These are phyloP conservation scores for Alternaria brassicicola DNA, from an alignment of 2,329 filamentous ascomycete genomes.

Conservation along the genomic window DNA sequence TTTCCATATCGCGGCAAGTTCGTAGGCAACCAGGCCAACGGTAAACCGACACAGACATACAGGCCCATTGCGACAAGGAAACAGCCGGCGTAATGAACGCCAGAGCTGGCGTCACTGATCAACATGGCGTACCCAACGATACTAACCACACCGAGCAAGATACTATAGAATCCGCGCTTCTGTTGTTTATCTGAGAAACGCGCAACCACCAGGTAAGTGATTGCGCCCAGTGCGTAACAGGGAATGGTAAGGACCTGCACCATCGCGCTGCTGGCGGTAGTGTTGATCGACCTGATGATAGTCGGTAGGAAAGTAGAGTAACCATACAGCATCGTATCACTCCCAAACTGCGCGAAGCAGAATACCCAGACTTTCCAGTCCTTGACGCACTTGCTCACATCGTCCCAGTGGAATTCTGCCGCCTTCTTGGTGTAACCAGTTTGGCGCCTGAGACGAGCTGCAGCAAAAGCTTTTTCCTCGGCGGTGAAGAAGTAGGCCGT, in stretches of 20 bases:
- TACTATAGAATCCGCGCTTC: slow-evolving; percentile 67
- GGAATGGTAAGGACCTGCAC: slow-evolving; percentile 80
- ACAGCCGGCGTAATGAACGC: slow-evolving; percentile 76
- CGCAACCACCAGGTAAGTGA: slow-evolving; percentile 70
- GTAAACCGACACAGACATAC: slow-evolving; percentile 65
- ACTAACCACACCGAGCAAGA: slow-evolving; percentile 66
- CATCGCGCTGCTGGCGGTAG: slow-evolving; percentile 64
- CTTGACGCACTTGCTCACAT: slow-evolving; percentile 69
- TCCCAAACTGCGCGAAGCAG: slow-evolving; percentile 71
- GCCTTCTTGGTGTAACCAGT: slow-evolving; percentile 56
- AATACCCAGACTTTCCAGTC: slow-evolving; percentile 81
- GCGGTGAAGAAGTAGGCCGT: slow-evolving; percentile 65
- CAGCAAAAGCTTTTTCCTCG: slow-evolving; percentile 66
- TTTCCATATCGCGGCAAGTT: slow-evolving; percentile 79
- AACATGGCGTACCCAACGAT: slow-evolving; percentile 73
- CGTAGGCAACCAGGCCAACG: slow-evolving; percentile 65
- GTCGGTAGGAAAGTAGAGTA: slow-evolving; percentile 80
- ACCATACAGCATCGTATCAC: slow-evolving; percentile 78
- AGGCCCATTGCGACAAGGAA: slow-evolving; percentile 77
- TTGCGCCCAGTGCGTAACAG: slow-evolving; percentile 74
- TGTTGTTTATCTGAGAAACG: slow-evolving; percentile 71
- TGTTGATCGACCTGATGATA: slow-evolving; percentile 73
- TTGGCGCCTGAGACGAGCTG: slow-evolving; percentile 57
- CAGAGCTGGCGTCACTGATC: slow-evolving; percentile 64
- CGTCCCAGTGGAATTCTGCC: slow-evolving; percentile 63